Evolutionary conservation across 2,329 filamentous ascomycete genomes (phyloP), one percentile per base, ranked within the genome.

Genomic region (Aspergillus ustus): DNA sequence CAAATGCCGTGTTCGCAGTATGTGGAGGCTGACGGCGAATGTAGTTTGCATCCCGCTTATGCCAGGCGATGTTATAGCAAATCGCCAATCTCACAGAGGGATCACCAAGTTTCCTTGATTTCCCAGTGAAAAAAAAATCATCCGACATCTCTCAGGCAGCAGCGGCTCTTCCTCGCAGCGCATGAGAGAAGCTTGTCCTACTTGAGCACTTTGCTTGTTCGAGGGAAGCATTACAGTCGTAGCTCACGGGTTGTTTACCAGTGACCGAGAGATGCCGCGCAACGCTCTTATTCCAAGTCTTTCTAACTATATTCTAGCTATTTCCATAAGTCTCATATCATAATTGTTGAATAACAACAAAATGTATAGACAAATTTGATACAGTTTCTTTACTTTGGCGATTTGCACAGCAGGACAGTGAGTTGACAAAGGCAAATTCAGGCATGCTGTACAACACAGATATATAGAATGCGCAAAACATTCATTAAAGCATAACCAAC

Each of bases 1-100:
- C 57, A 19, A 60, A 63, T 63, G 63, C 59, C 57, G 54, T 62
- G 61, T 57, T 61, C 60, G 61, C 56, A n/a, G n/a, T 48, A 43
- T 53, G 59, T 60, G 57, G 56, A 59, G 43, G 57, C 45, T 28
- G 43, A 46, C 37, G 22, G 50, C 43, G 20, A 49, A 28, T 22
- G 40, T 44, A 48, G 22, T 52, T 45, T 17, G 22, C 31, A 3
- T 52, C 44, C n/a, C 25, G 19, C 22, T 46, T 15, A 11, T 40
- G 13, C 45, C 25, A 22, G 25, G 15, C 31, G 3, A 3, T 50
- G 9, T 22, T 22, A 15, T 29, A 7, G 22, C 6, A 40, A 13
- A 15, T 40, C 34, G 34, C 34, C 3, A 11, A 3, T 40, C 34
- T 15, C 2, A 40, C 34, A 15, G 34, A 15, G 13, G 15, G 34